phyloP scores from a whole-genome alignment of 176 grass and related monocot genomes.

The Phoenix roebelenii region DNA sequence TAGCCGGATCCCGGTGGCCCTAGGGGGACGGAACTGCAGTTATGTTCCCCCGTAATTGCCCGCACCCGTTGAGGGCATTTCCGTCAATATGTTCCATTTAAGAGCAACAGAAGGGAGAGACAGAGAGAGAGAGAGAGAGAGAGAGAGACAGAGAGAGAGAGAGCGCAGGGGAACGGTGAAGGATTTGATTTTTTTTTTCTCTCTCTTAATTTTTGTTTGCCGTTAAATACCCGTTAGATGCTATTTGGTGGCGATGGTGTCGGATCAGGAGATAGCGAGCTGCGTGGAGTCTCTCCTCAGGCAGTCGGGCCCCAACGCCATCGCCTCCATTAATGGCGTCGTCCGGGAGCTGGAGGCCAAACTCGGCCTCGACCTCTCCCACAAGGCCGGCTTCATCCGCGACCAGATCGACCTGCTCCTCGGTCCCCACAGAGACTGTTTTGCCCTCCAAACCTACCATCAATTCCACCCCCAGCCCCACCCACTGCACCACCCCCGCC shows the following conservation, averaged over 20 bases:
- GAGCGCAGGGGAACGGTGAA: too few species aligned
- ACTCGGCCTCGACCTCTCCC: constrained; percentile 73
- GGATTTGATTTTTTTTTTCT: too few species aligned
- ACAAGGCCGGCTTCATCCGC: constrained; percentile 67
- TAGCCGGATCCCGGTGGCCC: too few species aligned
- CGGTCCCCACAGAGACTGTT: constrained; percentile 34
- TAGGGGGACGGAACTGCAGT: too few species aligned
- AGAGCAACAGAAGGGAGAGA: too few species aligned
- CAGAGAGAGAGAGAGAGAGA: too few species aligned
- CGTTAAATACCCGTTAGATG: too few species aligned
- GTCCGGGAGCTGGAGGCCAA: constrained; percentile 52
- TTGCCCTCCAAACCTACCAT: constrained; percentile 18
- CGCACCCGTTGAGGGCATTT: too few species aligned
- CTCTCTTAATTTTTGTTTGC: too few species aligned
- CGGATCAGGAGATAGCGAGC: constrained; percentile 75
- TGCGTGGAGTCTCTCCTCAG: constrained; percentile 67
- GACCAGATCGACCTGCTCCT: constrained; percentile 67
- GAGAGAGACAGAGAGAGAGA: too few species aligned
- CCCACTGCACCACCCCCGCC: constrained; percentile 20
- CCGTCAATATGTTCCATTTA: too few species aligned
- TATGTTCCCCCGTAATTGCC: too few species aligned
- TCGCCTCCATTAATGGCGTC: constrained; percentile 32
- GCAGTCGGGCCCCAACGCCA: constrained; percentile 27
- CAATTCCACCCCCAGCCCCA: constrained; percentile 4
- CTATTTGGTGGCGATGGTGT: constrained; percentile 34